phyloP scores from a whole-genome alignment of 2,329 filamentous ascomycete genomes.

The Teratosphaeria pseudoeucalypti region DNA sequence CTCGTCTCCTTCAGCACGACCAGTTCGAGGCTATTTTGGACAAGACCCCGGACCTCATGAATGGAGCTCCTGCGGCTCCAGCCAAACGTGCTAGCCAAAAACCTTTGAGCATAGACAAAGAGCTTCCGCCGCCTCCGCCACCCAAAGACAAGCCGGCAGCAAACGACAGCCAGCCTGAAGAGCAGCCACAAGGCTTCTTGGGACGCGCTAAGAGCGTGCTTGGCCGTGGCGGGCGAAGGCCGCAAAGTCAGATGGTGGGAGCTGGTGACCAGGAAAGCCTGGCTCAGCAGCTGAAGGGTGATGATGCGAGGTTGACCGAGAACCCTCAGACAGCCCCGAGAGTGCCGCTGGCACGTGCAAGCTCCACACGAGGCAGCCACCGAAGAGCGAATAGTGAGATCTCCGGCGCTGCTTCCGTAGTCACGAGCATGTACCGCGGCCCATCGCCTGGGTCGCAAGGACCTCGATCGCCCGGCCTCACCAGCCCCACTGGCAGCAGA shows the following conservation, averaged over 20 bases:
- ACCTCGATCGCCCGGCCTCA: constrained; percentile 40
- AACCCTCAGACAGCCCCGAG: constrained; percentile 67
- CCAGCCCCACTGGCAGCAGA: constrained; percentile 43
- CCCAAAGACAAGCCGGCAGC: constrained; percentile 37
- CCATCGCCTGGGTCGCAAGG: constrained; percentile 33
- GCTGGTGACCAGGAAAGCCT: constrained; percentile 4
- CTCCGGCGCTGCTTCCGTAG: constrained; percentile 48
- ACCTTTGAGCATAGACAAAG: constrained; percentile 56
- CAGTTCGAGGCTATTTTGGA: constrained; percentile 92
- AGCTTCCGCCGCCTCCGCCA: constrained; percentile 65
- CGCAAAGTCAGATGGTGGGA: not conserved
- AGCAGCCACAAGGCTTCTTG: constrained; percentile 34
- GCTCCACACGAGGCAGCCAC: constrained; percentile 30
- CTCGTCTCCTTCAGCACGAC: constrained; percentile 82
- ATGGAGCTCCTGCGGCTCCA: constrained; percentile 27
- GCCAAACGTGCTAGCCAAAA: constrained; percentile 5
- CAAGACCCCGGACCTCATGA: constrained; percentile 57
- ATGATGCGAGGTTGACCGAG: constrained; percentile 28
- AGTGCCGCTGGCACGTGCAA: constrained; percentile 56
- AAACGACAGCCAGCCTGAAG: not conserved
- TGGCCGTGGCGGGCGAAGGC: constrained; percentile 21
- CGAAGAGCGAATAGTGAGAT: constrained; percentile 37
- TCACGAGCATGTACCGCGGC: constrained; percentile 84
- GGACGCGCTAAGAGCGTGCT: constrained; percentile 52
- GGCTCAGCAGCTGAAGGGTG: not conserved